These are phyloP conservation scores for Populus hybrid DNA, from an alignment of 441 rosid species.

Conservation along the genomic window DNA sequence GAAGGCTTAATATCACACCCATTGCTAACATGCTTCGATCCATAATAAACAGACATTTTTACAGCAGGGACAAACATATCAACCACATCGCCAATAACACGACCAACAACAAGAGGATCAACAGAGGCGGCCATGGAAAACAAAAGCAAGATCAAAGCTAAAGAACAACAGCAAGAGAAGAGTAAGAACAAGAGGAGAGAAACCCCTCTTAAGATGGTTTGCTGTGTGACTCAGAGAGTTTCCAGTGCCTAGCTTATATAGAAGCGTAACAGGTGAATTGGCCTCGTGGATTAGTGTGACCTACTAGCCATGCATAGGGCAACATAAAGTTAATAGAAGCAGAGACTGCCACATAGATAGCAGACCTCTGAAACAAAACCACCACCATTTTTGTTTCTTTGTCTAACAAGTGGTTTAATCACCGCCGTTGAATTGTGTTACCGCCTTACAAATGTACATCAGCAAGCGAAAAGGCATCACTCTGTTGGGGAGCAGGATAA, in stretches of 20 bases:
- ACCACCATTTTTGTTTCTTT: background rate
- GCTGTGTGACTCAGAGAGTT: background rate
- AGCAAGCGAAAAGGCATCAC: background rate
- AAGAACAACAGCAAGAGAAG: background rate
- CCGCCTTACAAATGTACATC: background rate
- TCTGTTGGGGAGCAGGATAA: background rate
- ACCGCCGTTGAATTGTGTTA: background rate
- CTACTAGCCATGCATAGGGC: slow-evolving; percentile 66
- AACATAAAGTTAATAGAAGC: slow-evolving; percentile 31
- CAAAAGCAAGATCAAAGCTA: background rate
- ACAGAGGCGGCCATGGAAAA: slow-evolving; percentile 23
- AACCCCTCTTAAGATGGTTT: background rate
- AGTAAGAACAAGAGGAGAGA: background rate
- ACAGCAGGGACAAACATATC: slow-evolving; percentile 65
- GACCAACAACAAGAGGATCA: slow-evolving; percentile 70
- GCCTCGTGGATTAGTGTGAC: slow-evolving; percentile 43
- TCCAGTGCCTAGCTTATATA: slow-evolving; percentile 5
- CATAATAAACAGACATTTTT: slow-evolving; percentile 48
- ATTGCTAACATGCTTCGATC: slow-evolving; percentile 61
- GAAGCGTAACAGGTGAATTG: slow-evolving; percentile 13
- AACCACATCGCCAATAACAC: slow-evolving; percentile 73
- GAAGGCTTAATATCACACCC: slow-evolving; percentile 77
- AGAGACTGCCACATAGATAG: slow-evolving; percentile 41
- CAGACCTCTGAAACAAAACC: background rate
- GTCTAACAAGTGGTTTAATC: background rate